Evolutionary conservation across 495 filamentous ascomycete genomes (phyloP).

Genomic region (Aspergillus sclerotioniger): DNA sequence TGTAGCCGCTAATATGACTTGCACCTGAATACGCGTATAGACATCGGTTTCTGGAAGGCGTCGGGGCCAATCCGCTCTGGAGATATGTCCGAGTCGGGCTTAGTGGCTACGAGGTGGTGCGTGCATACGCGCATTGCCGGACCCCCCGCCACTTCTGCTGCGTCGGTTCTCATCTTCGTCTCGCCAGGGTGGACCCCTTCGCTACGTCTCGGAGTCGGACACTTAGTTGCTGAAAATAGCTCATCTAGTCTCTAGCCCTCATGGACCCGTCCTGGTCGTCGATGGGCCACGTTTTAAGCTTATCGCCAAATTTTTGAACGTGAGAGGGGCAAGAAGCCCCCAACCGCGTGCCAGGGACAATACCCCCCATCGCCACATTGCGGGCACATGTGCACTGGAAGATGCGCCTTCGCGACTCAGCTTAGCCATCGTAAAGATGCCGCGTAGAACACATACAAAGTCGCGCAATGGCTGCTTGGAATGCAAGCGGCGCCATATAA

Average conservation of each 20-base stretch:
- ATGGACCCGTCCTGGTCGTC: not conserved
- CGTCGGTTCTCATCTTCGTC: not conserved
- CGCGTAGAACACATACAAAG: slow-evolving; percentile 35
- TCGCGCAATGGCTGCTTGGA: slow-evolving; percentile 37
- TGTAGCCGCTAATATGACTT: not conserved
- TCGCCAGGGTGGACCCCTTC: not conserved
- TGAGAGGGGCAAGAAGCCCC: too few species aligned
- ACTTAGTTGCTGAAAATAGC: not conserved
- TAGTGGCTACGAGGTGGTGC: not conserved
- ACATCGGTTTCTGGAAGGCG: not conserved
- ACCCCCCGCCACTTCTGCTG: not conserved
- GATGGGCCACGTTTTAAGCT: slow-evolving; percentile 1
- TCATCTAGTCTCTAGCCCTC: not conserved
- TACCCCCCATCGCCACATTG: not conserved
- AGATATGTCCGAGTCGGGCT: not conserved
- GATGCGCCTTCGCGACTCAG: not conserved
- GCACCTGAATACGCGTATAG: slow-evolving; percentile 4
- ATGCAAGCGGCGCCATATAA: slow-evolving; percentile 41
- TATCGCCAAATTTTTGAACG: not conserved
- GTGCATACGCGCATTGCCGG: slow-evolving; percentile 4
- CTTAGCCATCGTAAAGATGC: slow-evolving; percentile 9
- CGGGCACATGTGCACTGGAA: not conserved
- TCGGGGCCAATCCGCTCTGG: not conserved
- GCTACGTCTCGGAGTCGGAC: not conserved
- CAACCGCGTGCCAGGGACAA: not conserved